Conservation (phyloP, 352 stramenopile species). For the Albugo laibachii region DNA sequence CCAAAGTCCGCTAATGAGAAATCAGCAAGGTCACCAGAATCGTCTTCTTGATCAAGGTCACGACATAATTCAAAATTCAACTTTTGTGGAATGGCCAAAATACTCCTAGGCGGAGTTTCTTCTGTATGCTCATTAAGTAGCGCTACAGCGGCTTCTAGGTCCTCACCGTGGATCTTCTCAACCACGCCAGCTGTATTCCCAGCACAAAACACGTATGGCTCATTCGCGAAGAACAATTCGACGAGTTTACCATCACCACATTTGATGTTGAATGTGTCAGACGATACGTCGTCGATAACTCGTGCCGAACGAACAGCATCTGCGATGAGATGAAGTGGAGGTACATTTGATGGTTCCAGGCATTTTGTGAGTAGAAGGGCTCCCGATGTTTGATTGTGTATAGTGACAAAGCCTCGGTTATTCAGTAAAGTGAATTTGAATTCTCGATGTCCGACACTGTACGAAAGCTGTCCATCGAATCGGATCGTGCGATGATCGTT, state of each 20-base stretch:
- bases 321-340: conserved; percentile 7
- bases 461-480: conserved; percentile 15
- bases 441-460: conserved; percentile 7
- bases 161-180: conserved; percentile 3
- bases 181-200: background rate
- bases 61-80: conserved; percentile 3
- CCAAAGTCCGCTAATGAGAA: too few species aligned
- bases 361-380: conserved; percentile 8
- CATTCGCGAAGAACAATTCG: conserved; percentile 13
- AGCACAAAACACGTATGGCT: conserved; percentile 18
- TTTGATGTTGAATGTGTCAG: conserved; percentile 1
- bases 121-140: conserved; percentile 7
- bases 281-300: conserved; percentile 10
- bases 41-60: background rate
- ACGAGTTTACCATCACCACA: conserved; percentile 12
- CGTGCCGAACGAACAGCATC: conserved; percentile 11
- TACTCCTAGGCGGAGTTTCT: conserved; percentile 1
- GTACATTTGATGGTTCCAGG: conserved; percentile 8
- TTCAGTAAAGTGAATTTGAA: conserved; percentile 17
- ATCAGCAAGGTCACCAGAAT: background rate
- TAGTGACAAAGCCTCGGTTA: conserved; percentile 9
- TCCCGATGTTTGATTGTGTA: conserved; percentile 3
- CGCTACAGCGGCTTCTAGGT: conserved; percentile 8
- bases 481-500: background rate
- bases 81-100: conserved; percentile 2